Conservation (phyloP, 1,284 basidiomycete genomes). For the Coniferiporia weirii region DNA sequence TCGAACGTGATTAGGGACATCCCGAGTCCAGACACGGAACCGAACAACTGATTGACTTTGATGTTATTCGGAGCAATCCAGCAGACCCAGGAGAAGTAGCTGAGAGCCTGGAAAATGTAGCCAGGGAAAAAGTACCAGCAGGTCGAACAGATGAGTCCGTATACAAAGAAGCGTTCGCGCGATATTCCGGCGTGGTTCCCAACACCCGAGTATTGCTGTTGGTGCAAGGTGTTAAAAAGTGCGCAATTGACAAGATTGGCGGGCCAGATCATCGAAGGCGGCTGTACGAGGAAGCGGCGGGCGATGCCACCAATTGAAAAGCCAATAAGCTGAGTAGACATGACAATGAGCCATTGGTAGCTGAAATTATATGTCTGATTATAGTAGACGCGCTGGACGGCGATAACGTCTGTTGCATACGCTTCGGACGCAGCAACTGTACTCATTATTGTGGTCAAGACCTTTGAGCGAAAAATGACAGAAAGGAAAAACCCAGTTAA, state of each 20-base stretch:
- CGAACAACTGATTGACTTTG: conserved; percentile 72
- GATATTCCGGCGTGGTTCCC: conserved; percentile 63
- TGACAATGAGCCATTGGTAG: conserved; percentile 75
- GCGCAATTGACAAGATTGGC: conserved; percentile 78
- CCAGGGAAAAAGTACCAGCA: conserved; percentile 71
- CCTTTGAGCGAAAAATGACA: too few relatives aligned
- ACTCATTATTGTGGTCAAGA: too few relatives aligned
- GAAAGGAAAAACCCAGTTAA: too few relatives aligned
- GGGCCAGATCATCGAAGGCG: conserved; percentile 95
- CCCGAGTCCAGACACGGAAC: conserved; percentile 35
- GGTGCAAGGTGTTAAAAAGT: conserved; percentile 75
- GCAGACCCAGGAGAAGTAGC: conserved; percentile 35
- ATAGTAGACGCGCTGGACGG: conserved; percentile 71
- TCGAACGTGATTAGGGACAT: conserved; percentile 60
- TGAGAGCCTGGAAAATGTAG: conserved; percentile 54
- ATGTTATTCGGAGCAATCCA: conserved; percentile 31
- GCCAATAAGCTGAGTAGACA: conserved; percentile 84
- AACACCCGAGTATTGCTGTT: conserved; percentile 56
- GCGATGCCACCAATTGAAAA: conserved; percentile 84
- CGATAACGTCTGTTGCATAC: conserved; percentile 65
- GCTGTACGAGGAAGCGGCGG: conserved; percentile 75
- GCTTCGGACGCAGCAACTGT: conserved; percentile 27
- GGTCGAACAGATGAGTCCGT: conserved; percentile 51
- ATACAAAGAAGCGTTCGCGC: conserved; percentile 74
- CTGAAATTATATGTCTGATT: conserved; percentile 57